Evolutionary conservation across 2,329 filamentous ascomycete species (phyloP).

Genomic region (Chaetomium sp.): DNA sequence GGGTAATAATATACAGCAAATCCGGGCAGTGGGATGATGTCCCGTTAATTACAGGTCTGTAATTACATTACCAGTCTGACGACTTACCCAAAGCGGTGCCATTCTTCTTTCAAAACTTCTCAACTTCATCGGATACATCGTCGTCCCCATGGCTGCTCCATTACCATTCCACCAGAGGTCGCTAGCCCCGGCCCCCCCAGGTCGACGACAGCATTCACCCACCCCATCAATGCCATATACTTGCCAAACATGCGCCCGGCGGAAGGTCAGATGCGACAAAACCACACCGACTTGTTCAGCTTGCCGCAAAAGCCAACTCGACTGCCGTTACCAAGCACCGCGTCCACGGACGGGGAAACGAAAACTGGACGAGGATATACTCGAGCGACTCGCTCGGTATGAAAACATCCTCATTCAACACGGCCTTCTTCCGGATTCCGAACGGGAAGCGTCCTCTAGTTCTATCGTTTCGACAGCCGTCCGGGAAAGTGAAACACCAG

Average conservation of each 20-base stretch:
- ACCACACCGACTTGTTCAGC: background rate
- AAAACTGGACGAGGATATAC: background rate
- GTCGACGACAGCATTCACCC: too few relatives aligned
- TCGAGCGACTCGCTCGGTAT: background rate
- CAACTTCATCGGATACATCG: too few relatives aligned
- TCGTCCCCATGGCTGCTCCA: too few relatives aligned
- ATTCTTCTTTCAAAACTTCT: too few relatives aligned
- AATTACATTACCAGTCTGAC: too few relatives aligned
- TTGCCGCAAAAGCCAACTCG: background rate
- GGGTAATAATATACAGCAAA: too few relatives aligned
- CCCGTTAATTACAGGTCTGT: too few relatives aligned
- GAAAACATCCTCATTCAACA: background rate
- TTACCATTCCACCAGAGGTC: too few relatives aligned
- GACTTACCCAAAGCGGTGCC: too few relatives aligned
- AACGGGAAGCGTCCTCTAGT: background rate
- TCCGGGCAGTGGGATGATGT: too few relatives aligned
- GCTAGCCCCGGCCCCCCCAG: too few relatives aligned
- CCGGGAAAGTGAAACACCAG: background rate
- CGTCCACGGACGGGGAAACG: background rate
- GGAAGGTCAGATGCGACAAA: conserved; percentile 2
- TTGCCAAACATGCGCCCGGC: background rate
- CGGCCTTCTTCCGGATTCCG: background rate
- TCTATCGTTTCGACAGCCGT: background rate
- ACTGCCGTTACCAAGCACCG: background rate
- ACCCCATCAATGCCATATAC: background rate